phyloP scores from a whole-genome alignment of 441 rosid genomes.

The Geranium incanum region DNA sequence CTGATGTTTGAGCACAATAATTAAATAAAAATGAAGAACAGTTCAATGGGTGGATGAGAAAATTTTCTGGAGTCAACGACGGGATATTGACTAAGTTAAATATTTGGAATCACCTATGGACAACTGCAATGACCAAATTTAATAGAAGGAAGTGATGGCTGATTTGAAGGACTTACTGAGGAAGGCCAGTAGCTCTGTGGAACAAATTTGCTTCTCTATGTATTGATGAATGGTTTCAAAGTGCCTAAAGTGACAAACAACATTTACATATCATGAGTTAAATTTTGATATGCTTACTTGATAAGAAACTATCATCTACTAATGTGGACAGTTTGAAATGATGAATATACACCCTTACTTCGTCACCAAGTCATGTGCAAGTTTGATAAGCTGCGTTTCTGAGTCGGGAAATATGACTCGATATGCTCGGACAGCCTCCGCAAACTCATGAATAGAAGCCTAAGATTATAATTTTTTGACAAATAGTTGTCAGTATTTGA shows the following conservation, averaged over 20 bases:
- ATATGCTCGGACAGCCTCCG: conserved; percentile 84
- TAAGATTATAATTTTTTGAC: conserved; percentile 25
- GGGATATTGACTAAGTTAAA: neutral
- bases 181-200: conserved; percentile 46
- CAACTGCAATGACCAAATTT: conserved; percentile 9
- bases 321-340: conserved; percentile 8
- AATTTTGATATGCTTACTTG: neutral
- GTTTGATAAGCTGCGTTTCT: conserved; percentile 65
- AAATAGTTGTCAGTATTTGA: conserved; percentile 17
- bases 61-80: conserved; percentile 9
- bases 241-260: conserved; percentile 45
- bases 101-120: conserved; percentile 1
- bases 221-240: conserved; percentile 53
- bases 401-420: conserved; percentile 90
- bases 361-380: conserved; percentile 58
- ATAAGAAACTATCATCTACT: conserved; percentile 5
- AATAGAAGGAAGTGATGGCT: conserved; percentile 18
- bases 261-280: conserved; percentile 14
- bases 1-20: neutral
- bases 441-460: conserved; percentile 78
- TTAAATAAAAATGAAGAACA: neutral
- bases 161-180: conserved; percentile 51
- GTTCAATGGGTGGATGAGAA: conserved; percentile 14
- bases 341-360: conserved; percentile 32
- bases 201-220: conserved; percentile 50